These are phyloP conservation scores for Didymellaceae sp. DNA, from an alignment of 2,329 filamentous ascomycete species.

Conservation along the genomic window DNA sequence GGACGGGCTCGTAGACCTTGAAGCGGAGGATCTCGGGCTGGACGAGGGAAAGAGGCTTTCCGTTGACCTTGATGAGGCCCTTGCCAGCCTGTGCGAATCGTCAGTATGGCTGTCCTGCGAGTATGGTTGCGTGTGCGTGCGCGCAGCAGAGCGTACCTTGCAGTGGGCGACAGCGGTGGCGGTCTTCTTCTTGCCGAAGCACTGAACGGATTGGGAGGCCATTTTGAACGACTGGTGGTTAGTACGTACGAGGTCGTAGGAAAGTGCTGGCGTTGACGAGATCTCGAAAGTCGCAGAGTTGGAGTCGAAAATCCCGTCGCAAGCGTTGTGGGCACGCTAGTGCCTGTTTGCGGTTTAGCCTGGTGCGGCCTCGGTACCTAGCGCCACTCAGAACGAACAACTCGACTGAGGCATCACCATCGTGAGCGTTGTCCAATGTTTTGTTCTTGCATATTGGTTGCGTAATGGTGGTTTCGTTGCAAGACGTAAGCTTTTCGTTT, in stretches of 20 bases:
- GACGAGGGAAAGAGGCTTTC: constrained; percentile 90
- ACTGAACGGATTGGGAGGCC: constrained; percentile 68
- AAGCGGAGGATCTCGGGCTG: constrained; percentile 97
- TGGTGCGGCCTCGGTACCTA: neutral
- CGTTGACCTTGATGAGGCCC: constrained; percentile 98
- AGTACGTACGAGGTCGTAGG: constrained; percentile 42
- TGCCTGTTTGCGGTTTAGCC: neutral
- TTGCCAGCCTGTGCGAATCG: constrained; percentile 66
- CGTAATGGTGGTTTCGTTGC: neutral
- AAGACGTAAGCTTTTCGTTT: neutral
- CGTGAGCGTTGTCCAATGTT: neutral
- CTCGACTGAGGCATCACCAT: neutral
- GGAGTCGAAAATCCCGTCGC: constrained; percentile 33
- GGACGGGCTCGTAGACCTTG: constrained; percentile 99
- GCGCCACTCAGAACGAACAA: neutral
- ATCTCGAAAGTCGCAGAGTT: constrained; percentile 25
- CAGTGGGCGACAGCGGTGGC: constrained; percentile 84
- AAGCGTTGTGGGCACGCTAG: constrained; percentile 24
- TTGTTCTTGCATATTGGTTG: neutral
- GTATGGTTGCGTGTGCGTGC: constrained; percentile 17
- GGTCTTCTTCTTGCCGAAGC: constrained; percentile 89
- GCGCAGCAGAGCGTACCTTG: constrained; percentile 67
- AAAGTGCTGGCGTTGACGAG: constrained; percentile 32
- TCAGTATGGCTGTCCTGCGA: constrained; percentile 33
- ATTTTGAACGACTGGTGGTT: constrained; percentile 48